phyloP scores from a whole-genome alignment of 768 basidiomycete species.

The Amanita brunnescens region DNA sequence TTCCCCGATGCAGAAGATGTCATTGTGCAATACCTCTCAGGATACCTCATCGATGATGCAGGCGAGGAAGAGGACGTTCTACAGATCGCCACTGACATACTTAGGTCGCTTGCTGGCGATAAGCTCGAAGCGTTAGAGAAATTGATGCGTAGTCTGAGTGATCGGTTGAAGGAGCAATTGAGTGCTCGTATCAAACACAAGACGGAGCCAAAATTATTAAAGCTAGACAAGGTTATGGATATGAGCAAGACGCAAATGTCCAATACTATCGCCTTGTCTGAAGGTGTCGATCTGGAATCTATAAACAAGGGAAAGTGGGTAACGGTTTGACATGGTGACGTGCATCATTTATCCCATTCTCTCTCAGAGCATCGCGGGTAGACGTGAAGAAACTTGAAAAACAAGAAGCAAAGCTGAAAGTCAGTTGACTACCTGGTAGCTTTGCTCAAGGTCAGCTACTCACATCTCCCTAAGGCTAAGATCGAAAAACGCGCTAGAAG shows the following conservation, averaged over 20 bases:
- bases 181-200: constrained; percentile 47
- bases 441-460: background rate
- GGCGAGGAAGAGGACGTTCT: constrained; percentile 84
- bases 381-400: constrained; percentile 96
- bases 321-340: constrained; percentile 3
- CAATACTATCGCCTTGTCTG: constrained; percentile 67
- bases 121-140: constrained; percentile 48
- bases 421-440: constrained; percentile 18
- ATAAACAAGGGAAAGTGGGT: constrained; percentile 90
- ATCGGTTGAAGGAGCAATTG: constrained; percentile 59
- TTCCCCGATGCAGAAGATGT: constrained; percentile 80
- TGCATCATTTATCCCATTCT: constrained; percentile 10
- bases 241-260: constrained; percentile 80
- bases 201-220: constrained; percentile 58
- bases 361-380: constrained; percentile 72
- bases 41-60: constrained; percentile 82
- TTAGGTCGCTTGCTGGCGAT: constrained; percentile 68
- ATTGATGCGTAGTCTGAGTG: constrained; percentile 57
- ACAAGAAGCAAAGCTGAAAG: constrained; percentile 92
- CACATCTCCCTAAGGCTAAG: constrained; percentile 55
- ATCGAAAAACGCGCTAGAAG: constrained; percentile 91
- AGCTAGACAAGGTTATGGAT: constrained; percentile 82
- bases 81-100: constrained; percentile 63
- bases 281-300: constrained; percentile 84
- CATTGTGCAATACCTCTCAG: constrained; percentile 79